Evolutionary conservation across 2,329 filamentous ascomycete species (phyloP), one percentile per base, ranked within the genome.

Genomic region (Diaporthe ilicicola): DNA sequence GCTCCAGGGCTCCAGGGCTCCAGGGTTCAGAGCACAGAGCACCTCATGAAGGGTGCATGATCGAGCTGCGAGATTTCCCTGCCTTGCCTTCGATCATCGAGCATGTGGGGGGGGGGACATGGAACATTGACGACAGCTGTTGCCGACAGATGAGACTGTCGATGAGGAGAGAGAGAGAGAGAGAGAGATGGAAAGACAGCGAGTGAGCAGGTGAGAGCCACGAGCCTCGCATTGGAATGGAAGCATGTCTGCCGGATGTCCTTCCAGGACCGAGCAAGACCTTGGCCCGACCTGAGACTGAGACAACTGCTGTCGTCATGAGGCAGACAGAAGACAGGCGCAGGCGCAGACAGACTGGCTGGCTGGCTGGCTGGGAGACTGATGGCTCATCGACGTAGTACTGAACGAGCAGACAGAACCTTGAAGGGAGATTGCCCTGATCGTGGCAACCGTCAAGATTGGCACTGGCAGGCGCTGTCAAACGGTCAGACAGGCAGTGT

Each of bases 241-340:
- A 68, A 68, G 65, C 51, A 68, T 34, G 34, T 59, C 34, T 42
- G 54, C 46, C n/a, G 24, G 24, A 39, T 42, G 39, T 62, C 44
- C 42, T 24, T 15, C 59, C 59, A n/a, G 42, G 55, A 19, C 65
- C 17, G 44, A 19, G 10, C 34, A 44, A 56, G 55, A 56, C 29
- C 48, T 34, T 42, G 67, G 51, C 48, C 29, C 27, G 51, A 44
- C 27, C 37, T 67, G 70, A 71, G 70, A 71, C 70, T 65, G 32
- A 46, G 55, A 67, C 56, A 64, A 64, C n/a, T 42, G 55, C 42
- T 24, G 42, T 61, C 42, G 44, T 50, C 68, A 55, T 67, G 69
- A 27, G 32, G 54, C 32, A 24, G 50, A 53, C 27, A 53, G 27
- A n/a, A n/a, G n/a, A n/a, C n/a, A n/a, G n/a, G n/a, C n/a, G n/a